Evolutionary conservation across 805 yeast genomes (phyloP).

Genomic region (Candida orba): DNA sequence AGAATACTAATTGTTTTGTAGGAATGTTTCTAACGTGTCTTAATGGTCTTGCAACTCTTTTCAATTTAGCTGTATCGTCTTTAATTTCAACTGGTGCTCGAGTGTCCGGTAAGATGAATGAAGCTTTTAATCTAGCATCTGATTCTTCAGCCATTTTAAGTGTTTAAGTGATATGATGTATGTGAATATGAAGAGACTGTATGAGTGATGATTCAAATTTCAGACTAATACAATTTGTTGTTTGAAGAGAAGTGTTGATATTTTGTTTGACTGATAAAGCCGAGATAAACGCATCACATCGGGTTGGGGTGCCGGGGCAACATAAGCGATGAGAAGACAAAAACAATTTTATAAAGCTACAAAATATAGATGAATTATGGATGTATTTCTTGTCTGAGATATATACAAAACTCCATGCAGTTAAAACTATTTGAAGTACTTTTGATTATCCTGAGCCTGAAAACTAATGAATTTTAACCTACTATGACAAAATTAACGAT

Average conservation of each 20-base stretch:
- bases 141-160: slow-evolving; percentile 3
- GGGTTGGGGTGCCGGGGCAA: not conserved
- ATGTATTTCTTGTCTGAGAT: too few species aligned
- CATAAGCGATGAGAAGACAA: not conserved
- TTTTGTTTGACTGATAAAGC: not conserved
- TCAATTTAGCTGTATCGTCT: slow-evolving; percentile 14
- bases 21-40: slow-evolving; percentile 48
- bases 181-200: not conserved
- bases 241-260: too few species aligned
- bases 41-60: slow-evolving; percentile 37
- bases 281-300: not conserved
- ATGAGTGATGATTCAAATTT: too few species aligned
- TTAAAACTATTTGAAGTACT: too few species aligned
- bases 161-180: not conserved
- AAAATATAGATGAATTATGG: not conserved
- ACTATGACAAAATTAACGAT: too few species aligned
- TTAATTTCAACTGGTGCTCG: slow-evolving; percentile 11
- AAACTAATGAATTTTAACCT: too few species aligned
- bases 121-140: slow-evolving; percentile 5
- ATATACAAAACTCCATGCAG: too few species aligned
- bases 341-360: not conserved
- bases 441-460: too few species aligned
- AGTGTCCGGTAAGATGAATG: slow-evolving; percentile 3
- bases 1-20: slow-evolving; percentile 38
- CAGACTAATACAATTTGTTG: too few species aligned